Evolutionary conservation across 331 rosid species (phyloP).

Genomic region (Pyracantha coccinea): DNA sequence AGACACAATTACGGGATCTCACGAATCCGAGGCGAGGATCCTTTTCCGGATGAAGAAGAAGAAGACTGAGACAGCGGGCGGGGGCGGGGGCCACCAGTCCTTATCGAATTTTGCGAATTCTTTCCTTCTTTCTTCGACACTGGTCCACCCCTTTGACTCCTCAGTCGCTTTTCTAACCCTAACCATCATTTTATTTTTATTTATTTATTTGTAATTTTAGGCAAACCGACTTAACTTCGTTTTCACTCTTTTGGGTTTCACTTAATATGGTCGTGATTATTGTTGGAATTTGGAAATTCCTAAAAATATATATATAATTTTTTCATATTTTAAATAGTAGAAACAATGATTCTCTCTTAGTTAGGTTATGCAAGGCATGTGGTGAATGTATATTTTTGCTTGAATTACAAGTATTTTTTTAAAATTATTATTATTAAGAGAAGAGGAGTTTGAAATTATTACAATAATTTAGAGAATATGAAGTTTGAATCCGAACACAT

Average conservation of each 20-base stretch:
- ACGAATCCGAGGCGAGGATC: too few species aligned
- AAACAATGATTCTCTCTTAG: not conserved
- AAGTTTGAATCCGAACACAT: too few species aligned
- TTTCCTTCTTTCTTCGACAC: not conserved
- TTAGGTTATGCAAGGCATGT: not conserved
- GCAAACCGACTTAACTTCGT: too few species aligned
- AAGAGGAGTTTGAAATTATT: too few species aligned
- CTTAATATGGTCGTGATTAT: too few species aligned
- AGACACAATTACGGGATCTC: too few species aligned
- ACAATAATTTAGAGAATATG: too few species aligned
- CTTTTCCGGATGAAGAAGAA: not conserved
- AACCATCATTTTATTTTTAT: too few species aligned
- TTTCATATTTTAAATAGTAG: not conserved
- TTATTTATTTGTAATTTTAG: too few species aligned
- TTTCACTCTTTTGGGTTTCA: too few species aligned
- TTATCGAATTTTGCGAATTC: not conserved
- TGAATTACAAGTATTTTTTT: not conserved
- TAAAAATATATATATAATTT: not conserved
- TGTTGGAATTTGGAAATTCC: too few species aligned
- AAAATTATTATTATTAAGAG: too few species aligned
- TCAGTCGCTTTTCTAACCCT: not conserved
- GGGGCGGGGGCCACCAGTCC: not conserved
- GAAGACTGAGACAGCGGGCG: slow-evolving; percentile 4
- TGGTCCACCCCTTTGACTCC: not conserved
- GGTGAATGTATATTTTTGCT: not conserved